Conservation (phyloP, 768 basidiomycete species). For the Thelephora aurantiotincta region DNA sequence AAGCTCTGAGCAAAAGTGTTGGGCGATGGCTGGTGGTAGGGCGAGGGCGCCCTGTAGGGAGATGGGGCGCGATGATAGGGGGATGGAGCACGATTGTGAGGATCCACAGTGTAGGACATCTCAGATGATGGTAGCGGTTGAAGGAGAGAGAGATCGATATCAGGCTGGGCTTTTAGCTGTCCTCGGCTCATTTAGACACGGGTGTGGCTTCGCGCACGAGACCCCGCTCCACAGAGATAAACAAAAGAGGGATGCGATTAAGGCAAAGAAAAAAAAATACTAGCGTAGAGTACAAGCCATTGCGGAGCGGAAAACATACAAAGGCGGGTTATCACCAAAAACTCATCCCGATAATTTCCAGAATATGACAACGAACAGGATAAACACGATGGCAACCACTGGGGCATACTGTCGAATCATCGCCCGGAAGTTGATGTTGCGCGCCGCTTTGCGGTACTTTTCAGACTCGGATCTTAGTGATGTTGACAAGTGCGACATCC, state of each 20-base stretch:
- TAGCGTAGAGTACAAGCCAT: slow-evolving; percentile 7
- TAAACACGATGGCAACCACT: slow-evolving; percentile 63
- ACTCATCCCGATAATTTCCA: slow-evolving; percentile 56
- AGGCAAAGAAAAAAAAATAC: slow-evolving; percentile 4
- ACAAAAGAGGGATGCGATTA: neutral
- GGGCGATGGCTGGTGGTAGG: slow-evolving; percentile 8
- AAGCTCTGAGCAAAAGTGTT: too few species aligned
- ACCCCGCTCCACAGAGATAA: neutral
- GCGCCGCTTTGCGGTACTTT: slow-evolving; percentile 91
- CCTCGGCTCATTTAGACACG: neutral
- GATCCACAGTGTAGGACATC: neutral
- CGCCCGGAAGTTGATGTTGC: slow-evolving; percentile 87
- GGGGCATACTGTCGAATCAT: slow-evolving; percentile 96
- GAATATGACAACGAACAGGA: slow-evolving; percentile 65
- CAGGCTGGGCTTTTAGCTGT: neutral
- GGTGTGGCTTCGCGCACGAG: neutral
- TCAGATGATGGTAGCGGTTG: neutral
- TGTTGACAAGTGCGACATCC: slow-evolving; percentile 94
- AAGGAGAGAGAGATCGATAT: neutral
- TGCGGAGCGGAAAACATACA: neutral
- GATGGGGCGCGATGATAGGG: neutral
- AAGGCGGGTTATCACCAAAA: neutral
- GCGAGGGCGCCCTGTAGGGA: neutral
- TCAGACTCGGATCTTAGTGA: slow-evolving; percentile 92
- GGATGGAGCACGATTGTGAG: neutral